phyloP scores from a whole-genome alignment of 2,329 filamentous ascomycete genomes.

The Dothistroma septosporum region DNA sequence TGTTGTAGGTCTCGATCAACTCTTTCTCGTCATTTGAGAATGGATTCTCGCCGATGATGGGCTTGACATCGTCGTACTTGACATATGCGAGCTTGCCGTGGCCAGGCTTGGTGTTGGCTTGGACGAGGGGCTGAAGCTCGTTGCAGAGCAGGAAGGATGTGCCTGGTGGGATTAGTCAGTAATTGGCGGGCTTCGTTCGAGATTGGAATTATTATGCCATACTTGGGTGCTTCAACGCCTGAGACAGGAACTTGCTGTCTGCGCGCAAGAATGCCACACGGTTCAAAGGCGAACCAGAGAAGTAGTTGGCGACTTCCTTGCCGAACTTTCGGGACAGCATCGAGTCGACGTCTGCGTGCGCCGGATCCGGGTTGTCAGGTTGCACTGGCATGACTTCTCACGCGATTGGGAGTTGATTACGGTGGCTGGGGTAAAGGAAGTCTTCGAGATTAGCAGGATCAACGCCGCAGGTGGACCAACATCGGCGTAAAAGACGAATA shows the following conservation, averaged over 20 bases:
- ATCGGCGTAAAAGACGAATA: neutral
- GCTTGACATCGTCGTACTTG: conserved; percentile 62
- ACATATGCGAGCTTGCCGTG: conserved; percentile 61
- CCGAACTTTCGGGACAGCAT: conserved; percentile 76
- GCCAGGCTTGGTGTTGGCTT: conserved; percentile 37
- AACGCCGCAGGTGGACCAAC: neutral
- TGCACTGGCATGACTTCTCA: conserved; percentile 18
- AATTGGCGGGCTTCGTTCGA: neutral
- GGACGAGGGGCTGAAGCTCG: conserved; percentile 65
- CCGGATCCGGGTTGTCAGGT: conserved; percentile 54
- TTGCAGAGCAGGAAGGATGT: conserved; percentile 75
- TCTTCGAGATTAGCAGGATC: neutral
- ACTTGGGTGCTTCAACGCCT: conserved; percentile 60
- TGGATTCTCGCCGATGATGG: conserved; percentile 66
- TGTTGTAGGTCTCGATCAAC: conserved; percentile 69
- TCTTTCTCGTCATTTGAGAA: conserved; percentile 71
- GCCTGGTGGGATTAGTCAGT: conserved; percentile 17
- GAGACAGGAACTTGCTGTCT: conserved; percentile 65
- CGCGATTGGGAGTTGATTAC: neutral
- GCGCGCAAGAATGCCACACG: conserved; percentile 72
- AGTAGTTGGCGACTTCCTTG: conserved; percentile 78
- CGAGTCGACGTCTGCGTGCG: conserved; percentile 56
- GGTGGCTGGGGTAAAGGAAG: neutral
- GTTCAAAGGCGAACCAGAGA: conserved; percentile 71
- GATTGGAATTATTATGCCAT: neutral